Evolutionary conservation across 2,329 filamentous ascomycete genomes (phyloP), one percentile per base, ranked within the genome.

Genomic region (Fusarium acutatum): DNA sequence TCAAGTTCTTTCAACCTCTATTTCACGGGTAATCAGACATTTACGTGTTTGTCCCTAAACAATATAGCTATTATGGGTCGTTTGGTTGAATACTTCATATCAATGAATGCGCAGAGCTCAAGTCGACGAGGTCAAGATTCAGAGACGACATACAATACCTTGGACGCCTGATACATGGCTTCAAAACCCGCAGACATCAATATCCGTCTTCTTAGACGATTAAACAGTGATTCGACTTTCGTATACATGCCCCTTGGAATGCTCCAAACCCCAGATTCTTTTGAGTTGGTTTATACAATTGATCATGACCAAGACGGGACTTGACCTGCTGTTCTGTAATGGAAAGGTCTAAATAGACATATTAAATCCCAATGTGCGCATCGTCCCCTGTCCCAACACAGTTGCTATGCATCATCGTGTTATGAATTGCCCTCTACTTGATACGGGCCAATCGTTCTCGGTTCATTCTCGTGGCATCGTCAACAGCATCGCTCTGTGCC

Each of bases 401-500:
- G 58, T 53, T 50, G 60, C 60, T 64, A 72, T 64, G 38, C 40
- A 60, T 47, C 41, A 24, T 52, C 53, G 59, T 37, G 37, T 40
- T 57, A 34, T 56, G 12, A 32, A 34, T 26, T 20, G 22, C 22
- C 46, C 69, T 24, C 74, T 80, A 85, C 64, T 80, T 84, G 65
- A 92, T 91, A 56, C 91, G 88, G 77, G 92, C 90, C 81, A 95
- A 81, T 75, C 90, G 88, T 77, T 92, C 90, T 73, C 92, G 88
- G 85, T 95, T 95, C 88, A 94, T 90, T 66, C 90, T 90, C 77
- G 96, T 93, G 79, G 93, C 89, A 75, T 96, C 93, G 81, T 95
- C 93, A 75, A 97, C 93, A 76, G 87, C 88, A 81, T 97, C 94
- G 83, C 92, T 96, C 94, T 94, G 81, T 60, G 60, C 50, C 17